Evolutionary conservation across 1,284 basidiomycete genomes (phyloP).

Genomic region (Gomphus bonarii): DNA sequence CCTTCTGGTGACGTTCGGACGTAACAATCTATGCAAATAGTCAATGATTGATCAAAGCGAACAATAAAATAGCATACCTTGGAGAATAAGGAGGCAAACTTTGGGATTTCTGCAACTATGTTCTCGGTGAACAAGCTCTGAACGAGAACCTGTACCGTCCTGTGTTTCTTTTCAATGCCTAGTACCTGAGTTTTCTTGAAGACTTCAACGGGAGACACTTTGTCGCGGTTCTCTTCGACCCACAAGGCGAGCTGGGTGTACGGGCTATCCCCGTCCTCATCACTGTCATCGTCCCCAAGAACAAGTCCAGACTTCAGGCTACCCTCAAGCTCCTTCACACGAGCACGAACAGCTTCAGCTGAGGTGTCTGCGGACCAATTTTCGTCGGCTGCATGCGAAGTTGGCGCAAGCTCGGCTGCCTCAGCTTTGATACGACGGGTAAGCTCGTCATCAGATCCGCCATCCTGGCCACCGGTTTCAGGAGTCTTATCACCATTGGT

Average conservation of each 20-base stretch:
- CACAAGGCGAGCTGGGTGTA: conserved; percentile 80
- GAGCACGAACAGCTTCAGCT: conserved; percentile 83
- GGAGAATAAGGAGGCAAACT: conserved; percentile 66
- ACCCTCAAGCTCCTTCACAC: conserved; percentile 70
- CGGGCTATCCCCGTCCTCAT: conserved; percentile 81
- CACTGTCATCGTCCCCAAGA: conserved; percentile 78
- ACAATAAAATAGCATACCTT: conserved; percentile 46
- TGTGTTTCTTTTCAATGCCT: conserved; percentile 95
- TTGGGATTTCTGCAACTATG: conserved; percentile 63
- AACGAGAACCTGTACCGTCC: conserved; percentile 76
- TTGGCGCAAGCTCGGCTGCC: conserved; percentile 60
- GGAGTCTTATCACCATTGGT: conserved; percentile 20
- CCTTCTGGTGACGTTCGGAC: conserved; percentile 92
- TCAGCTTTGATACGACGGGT: conserved; percentile 79
- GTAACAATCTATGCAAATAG: conserved; percentile 47
- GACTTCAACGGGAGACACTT: conserved; percentile 51
- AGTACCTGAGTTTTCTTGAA: conserved; percentile 88
- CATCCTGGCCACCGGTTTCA: conserved; percentile 35
- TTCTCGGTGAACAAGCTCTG: conserved; percentile 83
- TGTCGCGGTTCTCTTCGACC: conserved; percentile 72
- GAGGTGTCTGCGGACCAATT: conserved; percentile 91
- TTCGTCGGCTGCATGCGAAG: conserved; percentile 50
- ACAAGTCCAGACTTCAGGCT: conserved; percentile 42
- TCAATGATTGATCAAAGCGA: neutral
- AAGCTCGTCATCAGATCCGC: conserved; percentile 70